These are phyloP conservation scores for Pterocarpus macrocarpus DNA, from an alignment of 306 rosid species.

Conservation along the genomic window DNA sequence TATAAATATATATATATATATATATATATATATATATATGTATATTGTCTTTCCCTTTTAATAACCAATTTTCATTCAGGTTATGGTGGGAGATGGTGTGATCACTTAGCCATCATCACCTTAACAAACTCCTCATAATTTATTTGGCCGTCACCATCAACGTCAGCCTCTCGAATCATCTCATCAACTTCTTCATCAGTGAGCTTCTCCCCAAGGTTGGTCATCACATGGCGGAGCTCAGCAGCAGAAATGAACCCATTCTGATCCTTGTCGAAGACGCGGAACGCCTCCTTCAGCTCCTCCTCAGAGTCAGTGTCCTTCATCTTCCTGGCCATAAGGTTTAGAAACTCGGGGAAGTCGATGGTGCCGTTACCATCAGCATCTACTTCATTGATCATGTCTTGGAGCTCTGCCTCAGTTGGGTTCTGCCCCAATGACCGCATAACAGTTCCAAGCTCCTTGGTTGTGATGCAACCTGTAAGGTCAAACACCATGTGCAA, in stretches of 20 bases:
- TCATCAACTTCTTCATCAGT: conserved; percentile 90
- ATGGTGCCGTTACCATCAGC: conserved; percentile 90
- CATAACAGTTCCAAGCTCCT: conserved; percentile 95
- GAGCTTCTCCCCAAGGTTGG: conserved; percentile 90
- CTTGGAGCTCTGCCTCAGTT: conserved; percentile 93
- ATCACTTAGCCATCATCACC: conserved; percentile 95
- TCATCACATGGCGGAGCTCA: conserved; percentile 94
- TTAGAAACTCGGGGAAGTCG: conserved; percentile 87
- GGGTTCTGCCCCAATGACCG: conserved; percentile 93
- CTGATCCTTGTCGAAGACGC: conserved; percentile 91
- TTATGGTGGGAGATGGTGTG: conserved; percentile 5
- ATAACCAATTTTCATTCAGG: background rate
- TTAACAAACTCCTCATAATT: conserved; percentile 86
- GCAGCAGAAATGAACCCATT: conserved; percentile 94
- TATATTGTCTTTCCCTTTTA: background rate
- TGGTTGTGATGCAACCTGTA: conserved; percentile 86
- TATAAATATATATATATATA: too few relatives aligned
- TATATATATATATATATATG: background rate
- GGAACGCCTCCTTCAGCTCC: conserved; percentile 87
- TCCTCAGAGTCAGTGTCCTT: conserved; percentile 92
- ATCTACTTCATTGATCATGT: conserved; percentile 91
- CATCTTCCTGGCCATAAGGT: conserved; percentile 95
- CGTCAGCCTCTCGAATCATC: conserved; percentile 93
- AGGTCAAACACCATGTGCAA: background rate
- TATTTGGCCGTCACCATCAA: conserved; percentile 94